A percentile compares a stretch with the other conserved stretches of the same genome.
These are phyloP conservation scores for Vaccinium darrowii DNA, from an alignment of 148 eudicot species.

Conservation along the genomic window DNA sequence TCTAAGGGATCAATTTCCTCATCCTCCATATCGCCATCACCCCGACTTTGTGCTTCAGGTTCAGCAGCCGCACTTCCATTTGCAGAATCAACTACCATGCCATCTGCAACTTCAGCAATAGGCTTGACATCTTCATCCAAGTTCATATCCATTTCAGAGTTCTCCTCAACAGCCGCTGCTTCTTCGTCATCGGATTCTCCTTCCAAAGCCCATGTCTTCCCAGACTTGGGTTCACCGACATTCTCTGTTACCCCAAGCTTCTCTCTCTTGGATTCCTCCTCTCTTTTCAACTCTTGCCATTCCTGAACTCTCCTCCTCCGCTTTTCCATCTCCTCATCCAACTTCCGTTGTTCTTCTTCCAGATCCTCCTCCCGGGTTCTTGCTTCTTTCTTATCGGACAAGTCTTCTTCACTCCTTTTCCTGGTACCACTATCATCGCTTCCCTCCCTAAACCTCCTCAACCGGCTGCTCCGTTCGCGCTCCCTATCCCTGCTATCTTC, in stretches of 20 bases:
- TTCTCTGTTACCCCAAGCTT: conserved; percentile 47
- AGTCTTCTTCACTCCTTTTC: conserved; percentile 47
- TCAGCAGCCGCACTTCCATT: conserved; percentile 35
- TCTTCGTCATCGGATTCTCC: conserved; percentile 92
- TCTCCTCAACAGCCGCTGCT: conserved; percentile 37
- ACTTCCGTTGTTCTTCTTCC: conserved; percentile 72
- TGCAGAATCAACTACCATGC: conserved; percentile 46
- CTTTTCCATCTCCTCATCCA: conserved; percentile 92
- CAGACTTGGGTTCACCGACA: conserved; percentile 51
- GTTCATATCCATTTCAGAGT: conserved; percentile 41
- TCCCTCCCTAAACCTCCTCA: conserved; percentile 49
- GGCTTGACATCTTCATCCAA: conserved; percentile 42
- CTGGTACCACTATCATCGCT: conserved; percentile 45
- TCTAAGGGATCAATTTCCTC: conserved; percentile 82
- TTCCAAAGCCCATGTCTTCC: conserved; percentile 76
- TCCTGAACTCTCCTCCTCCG: conserved; percentile 87
- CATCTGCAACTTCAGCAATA: conserved; percentile 33
- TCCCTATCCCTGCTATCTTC: conserved; percentile 50
- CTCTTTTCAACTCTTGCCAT: conserved; percentile 75
- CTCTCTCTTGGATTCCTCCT: conserved; percentile 68
- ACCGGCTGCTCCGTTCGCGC: conserved; percentile 39
- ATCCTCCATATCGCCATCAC: conserved; percentile 39
- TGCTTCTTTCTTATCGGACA: conserved; percentile 27
- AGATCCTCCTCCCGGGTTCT: conserved; percentile 64
- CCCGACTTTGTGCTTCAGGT: conserved; percentile 28